Conservation (phyloP, 2,329 filamentous ascomycete genomes). For the Colletotrichum tofieldiae region DNA sequence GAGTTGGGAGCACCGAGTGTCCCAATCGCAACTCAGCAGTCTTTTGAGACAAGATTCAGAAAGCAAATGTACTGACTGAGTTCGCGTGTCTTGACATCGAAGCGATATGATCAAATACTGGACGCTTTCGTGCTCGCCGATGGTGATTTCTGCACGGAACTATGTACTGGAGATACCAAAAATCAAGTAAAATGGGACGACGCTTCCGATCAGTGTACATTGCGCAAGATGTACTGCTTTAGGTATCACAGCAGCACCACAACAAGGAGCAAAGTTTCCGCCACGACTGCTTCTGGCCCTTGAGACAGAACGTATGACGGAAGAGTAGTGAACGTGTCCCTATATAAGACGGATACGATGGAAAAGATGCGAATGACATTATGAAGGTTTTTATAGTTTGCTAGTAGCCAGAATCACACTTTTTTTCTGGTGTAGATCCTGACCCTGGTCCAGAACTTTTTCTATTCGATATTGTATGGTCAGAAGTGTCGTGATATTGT, state of each 20-base stretch:
- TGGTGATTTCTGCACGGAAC: too few relatives aligned
- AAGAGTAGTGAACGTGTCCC: not conserved
- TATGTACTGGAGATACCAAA: not conserved
- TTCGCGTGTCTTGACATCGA: not conserved
- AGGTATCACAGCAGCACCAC: not conserved
- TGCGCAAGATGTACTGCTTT: not conserved
- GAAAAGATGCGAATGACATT: not conserved
- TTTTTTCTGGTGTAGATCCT: not conserved
- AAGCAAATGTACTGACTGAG: not conserved
- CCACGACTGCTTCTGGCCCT: not conserved
- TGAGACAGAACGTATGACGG: not conserved
- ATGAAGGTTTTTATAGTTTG: not conserved
- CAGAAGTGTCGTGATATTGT: not conserved
- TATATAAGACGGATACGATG: not conserved
- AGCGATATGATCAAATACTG: not conserved
- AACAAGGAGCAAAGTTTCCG: too few relatives aligned
- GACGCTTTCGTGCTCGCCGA: not conserved
- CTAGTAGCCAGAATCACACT: not conserved
- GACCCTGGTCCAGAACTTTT: not conserved
- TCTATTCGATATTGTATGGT: not conserved
- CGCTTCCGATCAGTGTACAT: not conserved
- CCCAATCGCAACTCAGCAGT: not conserved
- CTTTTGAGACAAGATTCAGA: not conserved
- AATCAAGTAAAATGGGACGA: not conserved
- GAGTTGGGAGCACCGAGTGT: not conserved